These are phyloP conservation scores for Trichoderma sp. DNA, from an alignment of 2,329 filamentous ascomycete species.

Conservation along the genomic window DNA sequence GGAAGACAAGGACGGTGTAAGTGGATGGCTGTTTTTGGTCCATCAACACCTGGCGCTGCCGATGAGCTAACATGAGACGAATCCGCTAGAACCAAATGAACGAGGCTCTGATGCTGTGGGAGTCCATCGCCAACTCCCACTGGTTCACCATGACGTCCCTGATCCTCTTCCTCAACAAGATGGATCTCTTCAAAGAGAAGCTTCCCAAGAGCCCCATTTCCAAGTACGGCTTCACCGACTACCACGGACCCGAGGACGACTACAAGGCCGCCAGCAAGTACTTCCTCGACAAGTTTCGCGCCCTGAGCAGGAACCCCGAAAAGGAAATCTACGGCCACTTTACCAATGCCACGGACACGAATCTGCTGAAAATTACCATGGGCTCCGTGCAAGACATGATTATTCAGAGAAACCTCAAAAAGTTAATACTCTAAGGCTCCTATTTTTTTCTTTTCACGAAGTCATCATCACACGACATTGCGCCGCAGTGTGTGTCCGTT, in stretches of 20 bases:
- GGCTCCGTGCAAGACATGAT: slow-evolving; percentile 78
- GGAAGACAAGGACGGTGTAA: slow-evolving; percentile 83
- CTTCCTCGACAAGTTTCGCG: slow-evolving; percentile 97
- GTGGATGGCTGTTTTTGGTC: not conserved
- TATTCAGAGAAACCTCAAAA: slow-evolving; percentile 97
- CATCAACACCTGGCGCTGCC: not conserved
- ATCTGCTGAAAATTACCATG: slow-evolving; percentile 79
- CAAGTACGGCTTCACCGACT: slow-evolving; percentile 86
- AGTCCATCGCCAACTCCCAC: slow-evolving; percentile 83
- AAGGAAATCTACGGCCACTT: slow-evolving; percentile 99
- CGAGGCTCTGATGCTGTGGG: slow-evolving; percentile 82
- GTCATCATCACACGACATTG: not conserved
- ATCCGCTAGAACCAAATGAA: slow-evolving; percentile 79
- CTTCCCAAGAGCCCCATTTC: slow-evolving; percentile 74
- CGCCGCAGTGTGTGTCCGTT: not conserved
- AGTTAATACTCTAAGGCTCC: slow-evolving; percentile 58
- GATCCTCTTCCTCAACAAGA: slow-evolving; percentile 89
- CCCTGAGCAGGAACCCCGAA: slow-evolving; percentile 82
- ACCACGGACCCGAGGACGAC: slow-evolving; percentile 85
- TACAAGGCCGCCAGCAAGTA: slow-evolving; percentile 97
- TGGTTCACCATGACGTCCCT: slow-evolving; percentile 92
- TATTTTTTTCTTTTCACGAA: slow-evolving; percentile 36
- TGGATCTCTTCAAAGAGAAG: slow-evolving; percentile 87
- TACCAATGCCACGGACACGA: slow-evolving; percentile 97
- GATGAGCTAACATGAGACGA: slow-evolving; percentile 29